Conservation (phyloP, 495 filamentous ascomycete species). For the Xylaria grammica region DNA sequence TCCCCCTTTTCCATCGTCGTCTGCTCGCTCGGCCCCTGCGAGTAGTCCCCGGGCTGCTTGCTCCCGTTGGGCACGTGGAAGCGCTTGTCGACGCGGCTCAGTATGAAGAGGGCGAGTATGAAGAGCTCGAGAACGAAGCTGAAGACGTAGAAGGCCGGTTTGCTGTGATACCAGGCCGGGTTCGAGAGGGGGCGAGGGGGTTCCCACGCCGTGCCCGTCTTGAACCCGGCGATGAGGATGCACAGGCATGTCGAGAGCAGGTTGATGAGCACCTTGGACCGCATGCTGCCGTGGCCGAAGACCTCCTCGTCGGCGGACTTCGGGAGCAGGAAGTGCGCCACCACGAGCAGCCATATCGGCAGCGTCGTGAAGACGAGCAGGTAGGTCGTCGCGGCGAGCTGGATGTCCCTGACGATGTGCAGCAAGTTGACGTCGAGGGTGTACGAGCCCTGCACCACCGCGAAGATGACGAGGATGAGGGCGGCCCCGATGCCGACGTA, state of each 20-base stretch:
- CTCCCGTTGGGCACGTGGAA: conserved; percentile 69
- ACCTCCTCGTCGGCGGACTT: conserved; percentile 60
- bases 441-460: conserved; percentile 60
- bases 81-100: conserved; percentile 71
- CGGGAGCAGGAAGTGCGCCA: conserved; percentile 55
- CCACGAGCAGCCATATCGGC: conserved; percentile 68
- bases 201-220: conserved; percentile 62
- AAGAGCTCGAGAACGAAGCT: conserved; percentile 74
- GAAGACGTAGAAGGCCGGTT: conserved; percentile 80
- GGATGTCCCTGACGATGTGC: conserved; percentile 62
- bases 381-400: conserved; percentile 70
- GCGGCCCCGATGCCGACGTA: conserved; percentile 64
- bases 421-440: conserved; percentile 53
- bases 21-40: conserved; percentile 1
- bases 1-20: conserved; percentile 11
- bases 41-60: conserved; percentile 47
- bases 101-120: conserved; percentile 65
- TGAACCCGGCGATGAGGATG: conserved; percentile 70
- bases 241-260: conserved; percentile 58
- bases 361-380: conserved; percentile 73
- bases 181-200: conserved; percentile 53
- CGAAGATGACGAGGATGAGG: conserved; percentile 73
- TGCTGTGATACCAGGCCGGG: conserved; percentile 72
- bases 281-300: conserved; percentile 72
- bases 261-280: conserved; percentile 67